Evolutionary conservation across 768 basidiomycete species (phyloP).

Genomic region (Tricholoma terreum): DNA sequence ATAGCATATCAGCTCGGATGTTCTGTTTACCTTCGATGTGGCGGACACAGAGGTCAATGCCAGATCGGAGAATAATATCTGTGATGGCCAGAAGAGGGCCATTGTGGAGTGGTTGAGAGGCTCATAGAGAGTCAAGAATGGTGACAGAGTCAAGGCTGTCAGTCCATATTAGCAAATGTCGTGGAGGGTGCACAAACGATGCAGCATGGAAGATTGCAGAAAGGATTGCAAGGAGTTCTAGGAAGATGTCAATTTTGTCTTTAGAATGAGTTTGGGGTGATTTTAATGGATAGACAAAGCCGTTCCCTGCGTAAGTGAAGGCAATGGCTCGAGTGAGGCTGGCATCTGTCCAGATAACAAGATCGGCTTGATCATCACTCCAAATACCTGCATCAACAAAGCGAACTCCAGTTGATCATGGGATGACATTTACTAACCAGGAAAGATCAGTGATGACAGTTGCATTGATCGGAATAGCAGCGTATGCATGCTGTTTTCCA

Average conservation of each 20-base stretch:
- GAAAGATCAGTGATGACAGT: conserved; percentile 9
- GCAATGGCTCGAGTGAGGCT: conserved; percentile 9
- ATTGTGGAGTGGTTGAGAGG: background rate
- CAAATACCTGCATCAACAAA: conserved; percentile 14
- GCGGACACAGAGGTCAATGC: conserved; percentile 13
- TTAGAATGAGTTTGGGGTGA: background rate
- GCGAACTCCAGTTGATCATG: conserved; percentile 9
- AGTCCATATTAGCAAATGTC: conserved; percentile 10
- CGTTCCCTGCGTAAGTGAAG: conserved; percentile 10
- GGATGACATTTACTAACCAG: conserved; percentile 14
- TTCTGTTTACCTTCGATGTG: conserved; percentile 17
- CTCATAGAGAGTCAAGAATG: conserved; percentile 7
- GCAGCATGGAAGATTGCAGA: conserved; percentile 17
- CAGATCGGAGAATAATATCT: conserved; percentile 8
- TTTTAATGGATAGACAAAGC: conserved; percentile 17
- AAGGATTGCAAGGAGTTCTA: conserved; percentile 20
- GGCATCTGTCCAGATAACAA: conserved; percentile 22
- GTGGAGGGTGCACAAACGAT: conserved; percentile 10
- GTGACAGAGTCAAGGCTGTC: background rate
- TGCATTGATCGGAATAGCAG: conserved; percentile 10
- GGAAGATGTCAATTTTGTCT: conserved; percentile 20
- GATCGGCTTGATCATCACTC: conserved; percentile 15
- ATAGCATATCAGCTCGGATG: conserved; percentile 15
- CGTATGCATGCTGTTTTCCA: conserved; percentile 3
- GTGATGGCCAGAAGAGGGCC: background rate